Evolutionary conservation across 2,329 filamentous ascomycete genomes (phyloP), one percentile per base, ranked within the genome.

Genomic region (Biscogniauxia sp.): DNA sequence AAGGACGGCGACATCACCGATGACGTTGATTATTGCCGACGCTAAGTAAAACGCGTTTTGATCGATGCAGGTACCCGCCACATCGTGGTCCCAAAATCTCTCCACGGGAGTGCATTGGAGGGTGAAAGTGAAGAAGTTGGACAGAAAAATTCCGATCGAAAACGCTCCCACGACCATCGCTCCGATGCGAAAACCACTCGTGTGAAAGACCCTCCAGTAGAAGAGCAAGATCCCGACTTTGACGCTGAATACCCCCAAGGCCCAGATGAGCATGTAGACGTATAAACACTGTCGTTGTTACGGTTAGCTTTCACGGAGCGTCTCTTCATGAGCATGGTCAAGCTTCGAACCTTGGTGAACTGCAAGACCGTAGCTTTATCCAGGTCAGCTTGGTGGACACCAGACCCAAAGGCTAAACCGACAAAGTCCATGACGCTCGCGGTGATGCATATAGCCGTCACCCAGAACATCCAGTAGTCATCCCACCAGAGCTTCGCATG

Each of bases 221-320:
- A 70, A 72, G 2, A 72, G 64, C 9, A 72, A 61, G 51, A 71
- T 70, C 32, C 70, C 70, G 53, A 71, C 64, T 54, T 72, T 72
- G 49, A 72, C 70, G 15, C 66, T 59, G 56, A 70, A 71, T 52
- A 70, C 68, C 19, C 68, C 66, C 7, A 61, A 53, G 20, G 64
- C 68, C 70, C 70, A 72, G 53, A 71, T 64, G 20, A 72, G 41
- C 68, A 70, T 68, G 32, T 69, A 70, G 15, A 67, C 60, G 59
- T 66, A 72, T 32, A 72, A 68, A 41, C 64, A 63, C 68, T 69
- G 54, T 52, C 17, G 37, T 54, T 8, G 25, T 56, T 54, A 19
- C 37, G 13, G 37, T 45, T 45, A 45, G 37, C 49, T 53, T 53
- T 54, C 56, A 53, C 45, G 54, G 23, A 0, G n/a, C 5, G n/a